Evolutionary conservation across 176 grass and related monocot genomes (phyloP), one percentile per base, ranked within the genome.

Genomic region (Carex pumila): DNA sequence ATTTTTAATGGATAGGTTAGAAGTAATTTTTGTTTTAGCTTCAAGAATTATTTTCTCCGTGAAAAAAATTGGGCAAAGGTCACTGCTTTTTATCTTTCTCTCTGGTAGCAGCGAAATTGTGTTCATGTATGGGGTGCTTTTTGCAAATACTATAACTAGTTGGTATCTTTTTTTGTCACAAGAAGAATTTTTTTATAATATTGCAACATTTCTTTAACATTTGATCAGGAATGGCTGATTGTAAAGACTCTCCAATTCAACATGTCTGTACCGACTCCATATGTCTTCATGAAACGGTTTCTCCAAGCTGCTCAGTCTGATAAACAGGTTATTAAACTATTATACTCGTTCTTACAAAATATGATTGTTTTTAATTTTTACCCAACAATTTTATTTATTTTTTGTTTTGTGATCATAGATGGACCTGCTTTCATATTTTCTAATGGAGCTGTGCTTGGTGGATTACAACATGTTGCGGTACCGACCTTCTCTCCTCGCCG

Each of bases 251-350:
- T 99, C 54, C 87, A 94, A 21, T 99, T 91, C 88, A 92, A 94
- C 71, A 92, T 99, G 97, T 96, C 91, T 41, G 83, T 96, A 65
- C 91, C 93, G 61, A 99, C 97, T 22, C 87, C 90, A 73, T 99
- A 93, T 45, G 88, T 95, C 79, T 99, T 95, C 62, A 92, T 99
- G 88, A 92, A 80, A 84, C 90, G 97, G 79, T 95, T 99, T 90
- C 85, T 96, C 50, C 94, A 99, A 84, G 93, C 88, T 81, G 91
- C 96, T 57, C 75, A 91, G 85, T 89, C 83, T n/a, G 93, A 99
- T 83, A 90, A 70, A 78, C 87, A 94, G 93, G 93, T 99, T 56
- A 43, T 39, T 39, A 39, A 5, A 39, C 37, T 39, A 39, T 39
- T 4, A 15, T 71, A 67, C 32, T 84, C 29, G 36, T 81, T 85